Evolutionary conservation across 1,139 yeast species (phyloP), one percentile per base, ranked within the genome.

Genomic region (Diutina mesorugosa): DNA sequence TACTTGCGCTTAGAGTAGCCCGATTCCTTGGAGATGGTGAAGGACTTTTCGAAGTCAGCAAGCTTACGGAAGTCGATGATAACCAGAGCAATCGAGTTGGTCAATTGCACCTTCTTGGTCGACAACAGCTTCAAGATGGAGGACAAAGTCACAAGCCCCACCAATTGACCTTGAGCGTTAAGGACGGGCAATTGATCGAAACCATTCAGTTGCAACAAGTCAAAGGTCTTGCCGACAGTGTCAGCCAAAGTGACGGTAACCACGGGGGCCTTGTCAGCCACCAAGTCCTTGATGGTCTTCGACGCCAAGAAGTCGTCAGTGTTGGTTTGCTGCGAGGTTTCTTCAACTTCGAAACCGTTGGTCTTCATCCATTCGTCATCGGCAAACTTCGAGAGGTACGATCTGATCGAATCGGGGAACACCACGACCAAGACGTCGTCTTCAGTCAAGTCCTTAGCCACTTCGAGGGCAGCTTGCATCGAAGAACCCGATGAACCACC

Each of bases 401-500:
- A 87, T 75, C 96, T 84, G 66, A 89, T 83, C 51, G 93, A 85
- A 69, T 89, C 96, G 57, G 96, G 96, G 81, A 88, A 82, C 41
- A 89, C 85, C 54, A 87, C 91, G 50, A 89, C 96, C 59, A 89
- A 78, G 41, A 80, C 81, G 64, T 87, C 95, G 57, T 84, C 80
- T 72, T 86, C 90, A 56, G 86, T 79, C 66, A 88, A 77, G 58
- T 80, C 84, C 67, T 84, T 77, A 62, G 85, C 85, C 60, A 87
- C 87, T 63, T 83, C 73, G 59, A 89, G 77, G 57, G 91, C 87
- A 55, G 95, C 96, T 64, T 87, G 87, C 64, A 89, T 79, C 14
- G 96, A 93, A 62, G 87, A 79, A 59, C 96, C 96, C 38, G 93
- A 84, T 32, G 95, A 86, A 12, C 96, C 96, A 68, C 96, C 96